These are phyloP conservation scores for Boletus austroedulis DNA, from an alignment of 1,284 basidiomycete genomes.

Conservation along the genomic window DNA sequence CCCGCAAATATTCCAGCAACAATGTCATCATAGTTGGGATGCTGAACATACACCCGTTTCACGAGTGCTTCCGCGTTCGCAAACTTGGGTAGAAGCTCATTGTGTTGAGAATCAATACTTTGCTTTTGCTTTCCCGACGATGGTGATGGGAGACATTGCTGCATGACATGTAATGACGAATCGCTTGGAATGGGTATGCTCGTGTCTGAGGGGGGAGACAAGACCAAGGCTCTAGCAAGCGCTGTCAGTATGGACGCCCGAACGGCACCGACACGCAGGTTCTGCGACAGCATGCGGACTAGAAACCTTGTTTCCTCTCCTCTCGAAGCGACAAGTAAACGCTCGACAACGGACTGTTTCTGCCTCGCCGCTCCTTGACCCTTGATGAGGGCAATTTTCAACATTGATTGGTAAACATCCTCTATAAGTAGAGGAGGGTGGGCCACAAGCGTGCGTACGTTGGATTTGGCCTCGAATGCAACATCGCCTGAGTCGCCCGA, in stretches of 20 bases:
- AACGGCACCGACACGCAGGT: constrained; percentile 87
- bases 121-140: constrained; percentile 45
- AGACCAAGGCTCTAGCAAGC: constrained; percentile 76
- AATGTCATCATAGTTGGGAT: constrained; percentile 86
- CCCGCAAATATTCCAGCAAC: constrained; percentile 59
- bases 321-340: constrained; percentile 76
- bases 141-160: constrained; percentile 40
- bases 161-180: constrained; percentile 40
- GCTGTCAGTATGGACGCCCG: constrained; percentile 80
- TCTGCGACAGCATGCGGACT: constrained; percentile 76
- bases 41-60: constrained; percentile 78
- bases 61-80: constrained; percentile 61
- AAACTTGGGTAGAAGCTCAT: constrained; percentile 49
- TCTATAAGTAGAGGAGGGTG: constrained; percentile 67
- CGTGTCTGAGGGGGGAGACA: constrained; percentile 47
- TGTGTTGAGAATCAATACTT: constrained; percentile 42
- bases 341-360: constrained; percentile 80
- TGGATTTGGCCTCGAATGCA: constrained; percentile 80
- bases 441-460: constrained; percentile 71
- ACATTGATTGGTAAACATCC: constrained; percentile 62
- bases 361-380: constrained; percentile 73
- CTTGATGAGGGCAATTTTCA: constrained; percentile 64
- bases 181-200: constrained; percentile 21
- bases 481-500: constrained; percentile 81
- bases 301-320: constrained; percentile 88